Evolutionary conservation across 495 filamentous ascomycete species (phyloP).

Genomic region (Terfezia boudieri): DNA sequence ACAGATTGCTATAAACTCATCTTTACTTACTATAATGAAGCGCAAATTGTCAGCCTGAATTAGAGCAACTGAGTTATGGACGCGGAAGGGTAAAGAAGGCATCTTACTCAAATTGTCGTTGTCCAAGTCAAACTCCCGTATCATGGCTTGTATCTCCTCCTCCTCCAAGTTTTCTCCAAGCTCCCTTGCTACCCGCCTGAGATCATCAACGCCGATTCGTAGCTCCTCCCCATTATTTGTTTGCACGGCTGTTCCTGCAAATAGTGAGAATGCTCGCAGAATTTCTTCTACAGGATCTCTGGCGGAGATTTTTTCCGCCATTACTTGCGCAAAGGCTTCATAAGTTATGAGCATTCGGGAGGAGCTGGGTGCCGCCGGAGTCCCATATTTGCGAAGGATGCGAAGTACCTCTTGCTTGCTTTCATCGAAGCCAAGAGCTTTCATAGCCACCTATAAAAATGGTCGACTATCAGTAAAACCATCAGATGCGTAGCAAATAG

Average conservation of each 20-base stretch:
- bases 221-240: slow-evolving; percentile 41
- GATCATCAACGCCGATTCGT: slow-evolving; percentile 63
- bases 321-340: slow-evolving; percentile 52
- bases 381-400: slow-evolving; percentile 39
- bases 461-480: background rate
- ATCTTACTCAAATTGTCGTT: slow-evolving; percentile 44
- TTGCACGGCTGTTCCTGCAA: slow-evolving; percentile 33
- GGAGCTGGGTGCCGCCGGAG: slow-evolving; percentile 5
- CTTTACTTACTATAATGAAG: slow-evolving; percentile 42
- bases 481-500: background rate
- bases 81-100: background rate
- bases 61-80: background rate
- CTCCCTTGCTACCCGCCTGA: slow-evolving; percentile 71
- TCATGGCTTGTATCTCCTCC: slow-evolving; percentile 82
- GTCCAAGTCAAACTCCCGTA: slow-evolving; percentile 94
- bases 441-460: slow-evolving; percentile 36
- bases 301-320: slow-evolving; percentile 53
- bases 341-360: slow-evolving; percentile 44
- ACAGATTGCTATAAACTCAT: slow-evolving; percentile 76
- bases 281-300: slow-evolving; percentile 85
- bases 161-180: slow-evolving; percentile 80
- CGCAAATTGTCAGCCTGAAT: background rate
- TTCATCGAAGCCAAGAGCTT: slow-evolving; percentile 82
- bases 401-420: slow-evolving; percentile 59
- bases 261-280: slow-evolving; percentile 70